Conservation (phyloP, 2,329 filamentous ascomycete genomes). For the Cyanodermella asteris region DNA sequence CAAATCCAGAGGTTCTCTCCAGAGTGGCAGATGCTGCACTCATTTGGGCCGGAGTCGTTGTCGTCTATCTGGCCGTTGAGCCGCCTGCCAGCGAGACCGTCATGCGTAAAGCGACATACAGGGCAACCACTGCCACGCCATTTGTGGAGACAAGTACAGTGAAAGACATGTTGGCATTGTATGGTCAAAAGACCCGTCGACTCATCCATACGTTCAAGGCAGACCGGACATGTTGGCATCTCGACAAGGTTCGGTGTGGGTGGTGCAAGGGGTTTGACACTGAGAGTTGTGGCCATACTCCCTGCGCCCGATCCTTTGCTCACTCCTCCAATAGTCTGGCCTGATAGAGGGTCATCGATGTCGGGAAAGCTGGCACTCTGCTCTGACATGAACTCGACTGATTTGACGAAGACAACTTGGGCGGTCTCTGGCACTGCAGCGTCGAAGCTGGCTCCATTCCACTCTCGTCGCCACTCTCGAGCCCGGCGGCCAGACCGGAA, state of each 20-base stretch:
- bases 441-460: conserved; percentile 87
- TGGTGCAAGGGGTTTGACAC: conserved; percentile 42
- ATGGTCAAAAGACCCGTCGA: conserved; percentile 89
- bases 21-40: conserved; percentile 65
- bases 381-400: conserved; percentile 73
- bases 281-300: conserved; percentile 27
- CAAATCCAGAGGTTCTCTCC: conserved; percentile 83
- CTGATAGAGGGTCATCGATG: conserved; percentile 14
- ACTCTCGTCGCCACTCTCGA: conserved; percentile 58
- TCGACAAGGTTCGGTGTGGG: conserved; percentile 71
- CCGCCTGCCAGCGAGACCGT: conserved; percentile 18
- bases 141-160: conserved; percentile 86
- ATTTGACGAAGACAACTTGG: conserved; percentile 85
- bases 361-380: too few relatives aligned
- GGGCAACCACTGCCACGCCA: conserved; percentile 91
- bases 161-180: conserved; percentile 91
- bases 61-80: conserved; percentile 13
- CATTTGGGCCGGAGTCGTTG: conserved; percentile 35
- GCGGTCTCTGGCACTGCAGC: conserved; percentile 62
- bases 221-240: conserved; percentile 87
- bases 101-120: conserved; percentile 75
- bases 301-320: too few relatives aligned
- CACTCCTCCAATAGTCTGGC: too few relatives aligned
- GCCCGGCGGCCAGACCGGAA: conserved; percentile 59
- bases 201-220: conserved; percentile 94